A percentile compares a stretch with the other conserved stretches of the same genome.
phyloP scores from a whole-genome alignment of 208 protist genomes.

The Crithidia brevicula region DNA sequence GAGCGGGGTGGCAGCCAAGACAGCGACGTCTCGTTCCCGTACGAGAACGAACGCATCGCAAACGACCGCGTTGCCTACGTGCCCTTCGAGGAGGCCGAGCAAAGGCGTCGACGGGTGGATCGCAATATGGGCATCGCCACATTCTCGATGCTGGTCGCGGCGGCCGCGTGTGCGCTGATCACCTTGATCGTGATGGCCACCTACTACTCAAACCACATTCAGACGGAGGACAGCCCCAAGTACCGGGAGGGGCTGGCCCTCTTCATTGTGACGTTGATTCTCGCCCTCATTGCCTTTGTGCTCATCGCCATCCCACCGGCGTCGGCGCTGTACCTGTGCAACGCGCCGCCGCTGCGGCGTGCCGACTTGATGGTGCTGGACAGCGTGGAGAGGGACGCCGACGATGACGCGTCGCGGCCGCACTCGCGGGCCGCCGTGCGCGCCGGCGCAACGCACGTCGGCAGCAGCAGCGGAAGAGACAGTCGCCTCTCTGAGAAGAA shows the following conservation, averaged over 20 bases:
- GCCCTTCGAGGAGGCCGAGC: conserved; percentile 13
- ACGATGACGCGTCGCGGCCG: neutral
- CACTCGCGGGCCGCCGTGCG: neutral
- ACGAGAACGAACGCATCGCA: neutral
- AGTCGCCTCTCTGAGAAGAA: neutral
- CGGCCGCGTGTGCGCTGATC: conserved; percentile 14
- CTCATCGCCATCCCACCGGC: conserved; percentile 1
- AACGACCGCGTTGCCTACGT: neutral
- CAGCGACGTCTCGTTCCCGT: conserved; percentile 13
- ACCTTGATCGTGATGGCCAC: neutral
- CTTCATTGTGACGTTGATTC: conserved; percentile 2
- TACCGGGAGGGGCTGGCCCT: conserved; percentile 3
- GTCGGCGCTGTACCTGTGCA: conserved; percentile 12
- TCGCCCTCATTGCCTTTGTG: neutral
- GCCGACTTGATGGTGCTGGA: conserved; percentile 7
- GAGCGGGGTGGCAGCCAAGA: neutral
- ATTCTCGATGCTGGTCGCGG: conserved; percentile 22
- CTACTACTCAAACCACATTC: neutral
- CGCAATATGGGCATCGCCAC: conserved; percentile 1
- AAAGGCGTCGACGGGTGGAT: neutral
- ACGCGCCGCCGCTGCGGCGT: neutral
- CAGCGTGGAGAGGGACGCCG: neutral
- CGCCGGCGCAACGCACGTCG: neutral
- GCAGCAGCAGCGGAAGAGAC: no score
- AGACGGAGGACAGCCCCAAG: neutral